A percentile compares a stretch with the other conserved stretches of the same genome.
Evolutionary conservation across 129 eudicot species (phyloP).

Genomic region (Deinandra increscens): DNA sequence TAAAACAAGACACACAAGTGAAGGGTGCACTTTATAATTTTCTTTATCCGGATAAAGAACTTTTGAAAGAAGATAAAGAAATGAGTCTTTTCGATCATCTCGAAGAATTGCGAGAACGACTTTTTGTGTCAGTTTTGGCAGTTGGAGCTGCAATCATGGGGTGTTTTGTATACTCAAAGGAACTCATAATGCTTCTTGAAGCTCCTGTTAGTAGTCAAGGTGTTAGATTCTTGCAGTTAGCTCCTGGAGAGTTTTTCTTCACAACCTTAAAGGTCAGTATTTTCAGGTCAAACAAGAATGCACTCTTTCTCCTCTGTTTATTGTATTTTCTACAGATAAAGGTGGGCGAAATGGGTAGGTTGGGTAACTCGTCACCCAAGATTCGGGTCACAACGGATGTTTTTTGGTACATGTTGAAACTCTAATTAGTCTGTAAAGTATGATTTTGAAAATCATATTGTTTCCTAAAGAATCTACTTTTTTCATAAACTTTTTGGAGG

Average conservation of each 20-base stretch:
- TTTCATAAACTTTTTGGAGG: background rate
- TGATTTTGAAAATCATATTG: background rate
- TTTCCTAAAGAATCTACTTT: background rate
- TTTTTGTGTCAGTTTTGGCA: constrained; percentile 82
- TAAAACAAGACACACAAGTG: constrained; percentile 40
- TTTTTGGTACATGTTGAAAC: background rate
- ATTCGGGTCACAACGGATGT: no score
- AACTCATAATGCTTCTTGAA: constrained; percentile 86
- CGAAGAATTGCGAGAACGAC: constrained; percentile 82
- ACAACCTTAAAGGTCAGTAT: constrained; percentile 77
- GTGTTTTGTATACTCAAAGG: constrained; percentile 89
- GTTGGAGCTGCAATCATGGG: constrained; percentile 86
- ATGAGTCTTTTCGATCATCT: constrained; percentile 92
- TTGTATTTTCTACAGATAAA: background rate
- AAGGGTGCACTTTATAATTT: constrained; percentile 59
- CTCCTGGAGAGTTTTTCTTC: constrained; percentile 98
- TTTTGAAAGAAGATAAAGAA: constrained; percentile 88
- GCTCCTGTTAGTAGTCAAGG: constrained; percentile 92
- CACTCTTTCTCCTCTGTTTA: background rate
- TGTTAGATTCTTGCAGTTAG: constrained; percentile 89
- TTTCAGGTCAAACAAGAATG: constrained; percentile 1
- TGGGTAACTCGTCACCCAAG: background rate
- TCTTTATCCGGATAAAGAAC: constrained; percentile 83
- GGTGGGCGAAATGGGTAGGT: background rate
- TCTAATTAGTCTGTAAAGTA: no score